A percentile compares a stretch with the other conserved stretches of the same genome.
Evolutionary conservation across 345 rosid species (phyloP).

Genomic region (Lepidium aucheri): DNA sequence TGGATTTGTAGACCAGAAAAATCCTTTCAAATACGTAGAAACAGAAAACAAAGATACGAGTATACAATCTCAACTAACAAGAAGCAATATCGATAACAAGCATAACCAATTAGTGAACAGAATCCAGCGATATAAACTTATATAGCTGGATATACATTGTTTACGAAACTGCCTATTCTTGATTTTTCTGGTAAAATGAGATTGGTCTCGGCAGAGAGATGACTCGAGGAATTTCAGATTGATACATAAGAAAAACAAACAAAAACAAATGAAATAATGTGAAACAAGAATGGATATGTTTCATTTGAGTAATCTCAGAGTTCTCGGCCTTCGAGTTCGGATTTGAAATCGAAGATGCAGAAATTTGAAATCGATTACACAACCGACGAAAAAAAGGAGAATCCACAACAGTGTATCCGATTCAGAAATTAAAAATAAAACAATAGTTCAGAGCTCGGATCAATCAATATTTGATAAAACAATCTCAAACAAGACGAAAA

Average conservation of each 20-base stretch:
- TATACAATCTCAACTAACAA: not conserved
- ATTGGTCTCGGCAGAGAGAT: slow-evolving; percentile 10
- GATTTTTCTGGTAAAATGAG: not conserved
- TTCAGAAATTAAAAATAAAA: not conserved
- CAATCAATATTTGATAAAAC: not conserved
- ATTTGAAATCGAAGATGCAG: slow-evolving; percentile 6
- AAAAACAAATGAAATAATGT: not conserved
- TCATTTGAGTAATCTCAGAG: not conserved
- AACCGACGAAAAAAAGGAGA: not conserved
- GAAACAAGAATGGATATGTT: not conserved
- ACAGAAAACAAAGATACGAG: not conserved
- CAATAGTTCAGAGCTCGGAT: not conserved
- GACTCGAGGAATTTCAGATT: not conserved
- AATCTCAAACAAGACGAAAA: not conserved
- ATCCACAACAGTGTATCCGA: not conserved
- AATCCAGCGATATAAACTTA: not conserved
- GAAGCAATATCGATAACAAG: not conserved
- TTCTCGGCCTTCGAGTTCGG: not conserved
- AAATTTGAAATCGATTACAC: slow-evolving; percentile 4
- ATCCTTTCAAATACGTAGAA: not conserved
- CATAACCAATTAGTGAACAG: not conserved
- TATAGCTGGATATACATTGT: not conserved
- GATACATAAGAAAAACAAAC: not conserved
- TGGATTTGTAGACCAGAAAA: not conserved
- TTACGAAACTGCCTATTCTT: not conserved